Evolutionary conservation across 176 grass and related monocot species (phyloP), one percentile per base, ranked within the genome.

Genomic region (Canna indica): DNA sequence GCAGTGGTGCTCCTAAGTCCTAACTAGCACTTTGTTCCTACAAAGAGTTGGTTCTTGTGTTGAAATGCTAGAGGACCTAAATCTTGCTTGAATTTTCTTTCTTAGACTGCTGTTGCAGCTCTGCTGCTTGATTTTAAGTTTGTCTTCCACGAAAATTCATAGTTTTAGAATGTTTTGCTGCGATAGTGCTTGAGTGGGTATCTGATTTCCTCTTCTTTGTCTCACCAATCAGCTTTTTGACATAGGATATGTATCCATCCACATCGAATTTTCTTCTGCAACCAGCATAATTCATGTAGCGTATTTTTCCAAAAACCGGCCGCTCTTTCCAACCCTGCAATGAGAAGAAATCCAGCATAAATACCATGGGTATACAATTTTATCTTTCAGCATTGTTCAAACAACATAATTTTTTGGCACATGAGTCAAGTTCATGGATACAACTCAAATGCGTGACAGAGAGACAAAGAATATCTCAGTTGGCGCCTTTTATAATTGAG

Each of bases 231-330:
- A 87, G 71, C 74, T 41, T 87, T 44, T 89, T 91, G 42, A 87
- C 79, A 60, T 91, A 91, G 0, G 93, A 80, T 48, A 96, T 85
- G 67, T 96, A 96, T 42, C 79, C 85, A 71, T 96, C 86, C 0
- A 96, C 83, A 1, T 96, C 57, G 26, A 96, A 96, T 79, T 96
- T 91, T 83, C 88, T 96, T 71, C 91, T 96, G 76, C 93, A 96
- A 17, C 93, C 93, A 59, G 85, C 86, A 8, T 83, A 96, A 58
- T 91, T 96, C 93, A 91, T 96, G 81, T 96, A 96, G 28, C 93
- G 88, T 78, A 96, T 91, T 73, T 96, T 96, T 38, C 93, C 93
- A 79, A 96, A 96, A 67, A 96, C 72, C 0, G 81, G 83, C 24
- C 93, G 87, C 79, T 91, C 93, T 73, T 96, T 96, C 93, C 93